These are phyloP conservation scores for Pyrus hybrid DNA, from an alignment of 331 rosid genomes.

Conservation along the genomic window DNA sequence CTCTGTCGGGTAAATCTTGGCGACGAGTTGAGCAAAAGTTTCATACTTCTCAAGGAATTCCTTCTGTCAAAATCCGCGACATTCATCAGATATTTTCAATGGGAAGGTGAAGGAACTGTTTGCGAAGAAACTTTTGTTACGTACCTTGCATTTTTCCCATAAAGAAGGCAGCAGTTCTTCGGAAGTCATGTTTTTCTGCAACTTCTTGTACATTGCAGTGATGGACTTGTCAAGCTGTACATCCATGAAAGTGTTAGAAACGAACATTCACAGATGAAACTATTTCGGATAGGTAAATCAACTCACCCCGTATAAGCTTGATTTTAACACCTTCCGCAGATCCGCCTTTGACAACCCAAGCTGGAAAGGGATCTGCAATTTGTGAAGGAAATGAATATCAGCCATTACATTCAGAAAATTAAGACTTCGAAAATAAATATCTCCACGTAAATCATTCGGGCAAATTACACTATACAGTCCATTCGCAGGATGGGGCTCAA, in stretches of 20 bases:
- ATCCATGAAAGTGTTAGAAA: constrained; percentile 9
- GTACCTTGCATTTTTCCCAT: constrained; percentile 99
- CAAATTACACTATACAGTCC: not conserved
- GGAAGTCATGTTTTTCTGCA: constrained; percentile 91
- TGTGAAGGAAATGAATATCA: constrained; percentile 9
- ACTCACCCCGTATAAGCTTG: constrained; percentile 85
- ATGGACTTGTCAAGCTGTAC: constrained; percentile 76
- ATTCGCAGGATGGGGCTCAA: not conserved
- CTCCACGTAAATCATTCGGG: not conserved
- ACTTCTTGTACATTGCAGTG: constrained; percentile 75
- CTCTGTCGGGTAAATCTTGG: constrained; percentile 81
- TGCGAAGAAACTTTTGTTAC: constrained; percentile 2
- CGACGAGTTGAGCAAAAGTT: constrained; percentile 70
- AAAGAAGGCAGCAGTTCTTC: constrained; percentile 91
- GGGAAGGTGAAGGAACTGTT: not conserved
- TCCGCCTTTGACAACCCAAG: constrained; percentile 80
- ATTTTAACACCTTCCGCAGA: constrained; percentile 73
- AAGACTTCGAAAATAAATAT: not conserved
- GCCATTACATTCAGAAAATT: not conserved
- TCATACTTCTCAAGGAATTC: constrained; percentile 88
- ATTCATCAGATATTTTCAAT: constrained; percentile 5
- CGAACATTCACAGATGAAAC: constrained; percentile 6
- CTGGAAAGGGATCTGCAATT: constrained; percentile 87
- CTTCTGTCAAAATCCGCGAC: constrained; percentile 47
- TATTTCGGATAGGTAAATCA: not conserved